Evolutionary conservation across 2,329 filamentous ascomycete species (phyloP), one percentile per base, ranked within the genome.

Genomic region (Tolypocladium album): DNA sequence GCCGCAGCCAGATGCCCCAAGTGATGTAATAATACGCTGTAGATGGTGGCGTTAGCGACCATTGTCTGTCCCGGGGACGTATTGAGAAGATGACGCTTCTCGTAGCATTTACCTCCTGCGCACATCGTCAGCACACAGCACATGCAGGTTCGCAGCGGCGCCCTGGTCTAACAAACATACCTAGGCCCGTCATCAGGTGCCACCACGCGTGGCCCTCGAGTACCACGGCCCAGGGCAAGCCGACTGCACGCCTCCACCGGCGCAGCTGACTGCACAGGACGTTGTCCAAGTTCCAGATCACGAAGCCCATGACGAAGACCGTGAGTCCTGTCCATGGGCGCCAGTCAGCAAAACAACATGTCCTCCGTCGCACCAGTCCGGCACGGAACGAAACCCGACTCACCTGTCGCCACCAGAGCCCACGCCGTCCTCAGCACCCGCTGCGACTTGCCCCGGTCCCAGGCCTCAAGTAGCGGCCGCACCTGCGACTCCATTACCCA

Each of bases 1-100:
- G 86, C 47, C 89, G 83, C 22, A 94, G 79, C 87, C 89, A 93
- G 34, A 92, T 85, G 4, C 89, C 88, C 90, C 90, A 95, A 17
- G 85, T 78, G 65, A 95, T 90, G 70, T 93, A 91, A 69, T 88
- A 88, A 72, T 95, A 95, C 20, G 90, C 90, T 70, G 60, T n/a
- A 22, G 31, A 36, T 11, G 17, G 13, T 1, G 31, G 50, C 27
- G 50, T 53, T 36, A 43, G 22, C 22, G 34, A 31, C 58, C 38
- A 62, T 70, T 70, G 27, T 20, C 27, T 31, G 45, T 27, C 13
- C 13, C 22, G 3, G 5, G 45, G 24, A 20, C 24, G 4, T 15
- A 3, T 15, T 6, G 45, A 31, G 13, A 31, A 2, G n/a, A 34
- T n/a, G 17, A 2, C 50, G 50, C 27, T n/a, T 36, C 17, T n/a